phyloP scores from a whole-genome alignment of 208 protist species.

The Trypanosomatidae sp. region DNA sequence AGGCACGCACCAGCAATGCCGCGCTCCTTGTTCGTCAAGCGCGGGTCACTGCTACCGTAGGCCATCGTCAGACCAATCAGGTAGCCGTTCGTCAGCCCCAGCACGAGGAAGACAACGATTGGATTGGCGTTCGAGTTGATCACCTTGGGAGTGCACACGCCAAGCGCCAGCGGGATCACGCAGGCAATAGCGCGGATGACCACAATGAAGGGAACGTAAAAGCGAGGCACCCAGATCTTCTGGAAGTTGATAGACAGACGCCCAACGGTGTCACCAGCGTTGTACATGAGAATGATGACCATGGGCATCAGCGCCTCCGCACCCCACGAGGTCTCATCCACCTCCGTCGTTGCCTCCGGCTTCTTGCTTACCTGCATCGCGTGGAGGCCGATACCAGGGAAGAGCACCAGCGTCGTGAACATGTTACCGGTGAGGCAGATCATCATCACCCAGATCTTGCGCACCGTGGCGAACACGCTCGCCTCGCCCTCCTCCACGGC shows the following conservation, averaged over 20 bases:
- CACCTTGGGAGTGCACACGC: conserved; percentile 24
- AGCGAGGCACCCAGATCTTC: conserved; percentile 23
- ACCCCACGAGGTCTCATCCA: conserved; percentile 18
- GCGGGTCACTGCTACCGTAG: conserved; percentile 34
- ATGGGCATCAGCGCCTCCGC: conserved; percentile 35
- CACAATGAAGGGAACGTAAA: conserved; percentile 13
- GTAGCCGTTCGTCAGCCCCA: conserved; percentile 40
- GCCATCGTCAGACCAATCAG: conserved; percentile 38
- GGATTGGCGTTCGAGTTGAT: conserved; percentile 45
- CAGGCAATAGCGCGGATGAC: conserved; percentile 27
- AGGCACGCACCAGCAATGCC: conserved; percentile 27
- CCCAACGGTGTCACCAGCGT: conserved; percentile 29
- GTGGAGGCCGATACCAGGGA: conserved; percentile 37
- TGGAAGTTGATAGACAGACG: conserved; percentile 29
- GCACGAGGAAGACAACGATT: conserved; percentile 37
- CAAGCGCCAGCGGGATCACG: conserved; percentile 39
- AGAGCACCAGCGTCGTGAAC: conserved; percentile 37
- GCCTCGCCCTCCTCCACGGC: conserved; percentile 10
- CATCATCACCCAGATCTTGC: conserved; percentile 46
- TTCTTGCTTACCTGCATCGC: conserved; percentile 19
- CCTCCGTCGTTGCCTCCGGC: not conserved
- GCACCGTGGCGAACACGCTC: conserved; percentile 25
- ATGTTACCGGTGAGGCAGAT: conserved; percentile 28
- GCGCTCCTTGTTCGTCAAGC: conserved; percentile 31
- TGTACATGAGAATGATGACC: conserved; percentile 44